Conservation (phyloP, 257 asterid species). For the Solanum virginianum region DNA sequence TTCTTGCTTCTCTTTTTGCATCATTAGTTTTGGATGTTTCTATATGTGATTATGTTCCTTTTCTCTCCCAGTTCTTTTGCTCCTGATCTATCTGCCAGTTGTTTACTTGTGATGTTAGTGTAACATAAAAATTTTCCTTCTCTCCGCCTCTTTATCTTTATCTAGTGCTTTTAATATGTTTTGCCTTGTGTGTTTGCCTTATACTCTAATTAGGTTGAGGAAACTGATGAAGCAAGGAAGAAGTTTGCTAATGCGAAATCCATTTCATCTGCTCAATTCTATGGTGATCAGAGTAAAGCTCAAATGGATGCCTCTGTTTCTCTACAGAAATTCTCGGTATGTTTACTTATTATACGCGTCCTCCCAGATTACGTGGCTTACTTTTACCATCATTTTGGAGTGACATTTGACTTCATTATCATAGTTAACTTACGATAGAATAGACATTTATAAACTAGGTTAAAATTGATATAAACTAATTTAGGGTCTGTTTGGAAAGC, state of each 20-base stretch:
- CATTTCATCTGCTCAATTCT: constrained; percentile 94
- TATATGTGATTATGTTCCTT: background rate
- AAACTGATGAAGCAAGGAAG: constrained; percentile 96
- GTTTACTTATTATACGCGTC: constrained; percentile 9
- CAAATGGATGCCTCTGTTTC: constrained; percentile 61
- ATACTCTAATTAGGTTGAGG: constrained; percentile 53
- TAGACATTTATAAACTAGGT: background rate
- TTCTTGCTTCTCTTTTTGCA: background rate
- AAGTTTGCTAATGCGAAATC: constrained; percentile 94
- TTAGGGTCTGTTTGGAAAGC: too few relatives aligned
- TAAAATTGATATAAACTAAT: background rate
- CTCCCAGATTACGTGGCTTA: background rate
- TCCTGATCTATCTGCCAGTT: background rate
- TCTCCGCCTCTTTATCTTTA: background rate
- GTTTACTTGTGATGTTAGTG: background rate
- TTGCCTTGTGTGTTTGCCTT: background rate
- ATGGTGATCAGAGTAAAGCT: constrained; percentile 54
- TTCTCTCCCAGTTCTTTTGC: background rate
- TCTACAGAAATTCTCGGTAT: constrained; percentile 83
- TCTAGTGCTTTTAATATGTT: background rate
- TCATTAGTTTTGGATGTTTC: background rate
- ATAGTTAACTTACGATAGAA: background rate
- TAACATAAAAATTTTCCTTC: background rate
- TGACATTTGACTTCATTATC: background rate
- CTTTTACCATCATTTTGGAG: background rate